These are phyloP conservation scores for Penicillium psychrofluorescens DNA, from an alignment of 495 filamentous ascomycete genomes.

Conservation along the genomic window DNA sequence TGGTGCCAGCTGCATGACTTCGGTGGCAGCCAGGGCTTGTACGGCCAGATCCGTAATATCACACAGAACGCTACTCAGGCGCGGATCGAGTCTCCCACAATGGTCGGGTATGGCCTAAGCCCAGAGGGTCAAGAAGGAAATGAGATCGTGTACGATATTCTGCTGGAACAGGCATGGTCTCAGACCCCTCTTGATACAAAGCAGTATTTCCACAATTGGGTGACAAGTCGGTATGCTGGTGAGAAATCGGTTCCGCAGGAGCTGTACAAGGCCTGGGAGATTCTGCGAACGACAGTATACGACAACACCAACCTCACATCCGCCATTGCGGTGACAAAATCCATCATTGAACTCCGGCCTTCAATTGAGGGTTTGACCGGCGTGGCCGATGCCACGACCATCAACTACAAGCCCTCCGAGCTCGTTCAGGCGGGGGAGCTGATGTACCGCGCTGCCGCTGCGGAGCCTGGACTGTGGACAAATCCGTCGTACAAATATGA, in stretches of 20 bases:
- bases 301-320: conserved; percentile 43
- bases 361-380: conserved; percentile 29
- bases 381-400: conserved; percentile 26
- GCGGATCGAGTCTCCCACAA: conserved; percentile 22
- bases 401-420: conserved; percentile 35
- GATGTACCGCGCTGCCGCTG: conserved; percentile 28
- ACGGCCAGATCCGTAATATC: conserved; percentile 44
- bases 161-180: conserved; percentile 46
- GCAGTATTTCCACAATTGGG: conserved; percentile 43
- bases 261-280: conserved; percentile 42
- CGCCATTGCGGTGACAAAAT: conserved; percentile 35
- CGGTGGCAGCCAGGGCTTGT: conserved; percentile 44
- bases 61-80: conserved; percentile 41
- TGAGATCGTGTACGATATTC: conserved; percentile 44
- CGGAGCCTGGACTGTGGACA: conserved; percentile 31
- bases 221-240: conserved; percentile 33
- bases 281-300: conserved; percentile 38
- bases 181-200: conserved; percentile 33
- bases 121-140: conserved; percentile 51
- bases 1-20: conserved; percentile 45
- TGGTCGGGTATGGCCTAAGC: conserved; percentile 41
- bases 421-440: conserved; percentile 35
- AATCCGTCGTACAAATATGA: conserved; percentile 43
- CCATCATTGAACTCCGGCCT: conserved; percentile 39
- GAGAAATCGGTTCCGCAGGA: conserved; percentile 20